A percentile compares a stretch with the other conserved stretches of the same genome.
Conservation (phyloP, 2,329 filamentous ascomycete genomes). For the Pseudopithomyces chartarum region DNA sequence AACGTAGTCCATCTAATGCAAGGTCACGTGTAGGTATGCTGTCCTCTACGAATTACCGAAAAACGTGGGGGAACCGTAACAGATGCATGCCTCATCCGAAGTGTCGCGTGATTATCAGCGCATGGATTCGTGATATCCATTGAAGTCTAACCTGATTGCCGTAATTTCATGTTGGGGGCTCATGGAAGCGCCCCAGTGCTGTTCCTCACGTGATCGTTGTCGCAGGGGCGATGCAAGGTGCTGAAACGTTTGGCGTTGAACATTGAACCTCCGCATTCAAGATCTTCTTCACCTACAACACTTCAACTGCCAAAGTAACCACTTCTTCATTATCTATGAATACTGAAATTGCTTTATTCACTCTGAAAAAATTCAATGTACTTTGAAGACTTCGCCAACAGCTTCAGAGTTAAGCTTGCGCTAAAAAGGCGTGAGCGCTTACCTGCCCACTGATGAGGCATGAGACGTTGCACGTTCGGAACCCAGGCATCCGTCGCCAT, state of each 20-base stretch:
- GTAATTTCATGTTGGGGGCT: neutral
- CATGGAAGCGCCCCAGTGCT: neutral
- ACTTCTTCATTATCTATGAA: neutral
- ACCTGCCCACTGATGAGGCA: slow-evolving; percentile 10
- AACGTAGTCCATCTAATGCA: too few relatives aligned
- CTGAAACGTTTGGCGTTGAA: slow-evolving; percentile 2
- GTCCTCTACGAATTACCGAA: too few relatives aligned
- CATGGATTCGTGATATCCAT: neutral
- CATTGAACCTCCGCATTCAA: slow-evolving; percentile 1
- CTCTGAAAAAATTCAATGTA: neutral
- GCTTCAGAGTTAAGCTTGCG: neutral
- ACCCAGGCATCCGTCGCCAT: slow-evolving; percentile 28
- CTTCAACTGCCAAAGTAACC: neutral
- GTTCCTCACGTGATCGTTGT: neutral
- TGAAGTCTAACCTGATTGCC: neutral
- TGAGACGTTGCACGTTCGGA: slow-evolving; percentile 19
- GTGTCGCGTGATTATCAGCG: neutral
- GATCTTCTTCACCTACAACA: neutral
- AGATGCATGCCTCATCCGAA: neutral
- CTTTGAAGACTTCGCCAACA: neutral
- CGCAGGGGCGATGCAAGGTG: neutral
- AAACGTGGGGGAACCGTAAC: neutral
- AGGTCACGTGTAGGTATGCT: too few relatives aligned
- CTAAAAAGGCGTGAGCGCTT: slow-evolving; percentile 13
- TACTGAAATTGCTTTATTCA: neutral